Percentiles rank a stretch among this genome's conserved stretches.
phyloP scores from a whole-genome alignment of 2,329 filamentous ascomycete genomes.

The Corynespora cassiicola region DNA sequence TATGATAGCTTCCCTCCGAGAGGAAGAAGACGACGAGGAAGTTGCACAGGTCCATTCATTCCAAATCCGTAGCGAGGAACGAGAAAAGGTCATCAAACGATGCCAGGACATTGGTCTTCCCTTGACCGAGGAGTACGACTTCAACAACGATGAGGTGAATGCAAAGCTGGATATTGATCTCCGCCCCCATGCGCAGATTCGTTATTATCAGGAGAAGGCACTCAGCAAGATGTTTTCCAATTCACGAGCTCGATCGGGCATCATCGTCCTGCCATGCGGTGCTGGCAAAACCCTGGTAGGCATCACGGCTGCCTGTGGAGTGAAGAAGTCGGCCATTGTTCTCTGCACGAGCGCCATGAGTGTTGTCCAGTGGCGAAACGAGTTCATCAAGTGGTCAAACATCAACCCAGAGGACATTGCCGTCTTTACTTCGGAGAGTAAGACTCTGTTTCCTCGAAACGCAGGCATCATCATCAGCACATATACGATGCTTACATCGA shows the following conservation, averaged over 20 bases:
- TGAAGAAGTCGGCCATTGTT: slow-evolving; percentile 95
- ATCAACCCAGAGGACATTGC: slow-evolving; percentile 93
- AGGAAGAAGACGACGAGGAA: slow-evolving; percentile 83
- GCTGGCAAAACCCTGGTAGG: slow-evolving; percentile 97
- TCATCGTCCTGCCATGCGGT: slow-evolving; percentile 95
- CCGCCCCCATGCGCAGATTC: slow-evolving; percentile 86
- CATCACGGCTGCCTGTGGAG: slow-evolving; percentile 97
- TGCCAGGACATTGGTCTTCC: slow-evolving; percentile 87
- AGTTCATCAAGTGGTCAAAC: slow-evolving; percentile 99
- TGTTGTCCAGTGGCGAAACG: slow-evolving; percentile 93
- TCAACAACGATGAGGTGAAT: slow-evolving; percentile 87
- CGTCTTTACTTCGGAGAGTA: slow-evolving; percentile 93
- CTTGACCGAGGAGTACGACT: slow-evolving; percentile 96
- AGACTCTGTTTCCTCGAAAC: slow-evolving; percentile 82
- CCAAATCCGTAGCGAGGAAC: slow-evolving; percentile 81
- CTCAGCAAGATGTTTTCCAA: slow-evolving; percentile 99
- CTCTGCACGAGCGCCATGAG: slow-evolving; percentile 98
- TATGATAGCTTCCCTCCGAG: slow-evolving; percentile 70
- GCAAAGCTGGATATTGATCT: slow-evolving; percentile 93
- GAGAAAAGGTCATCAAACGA: slow-evolving; percentile 87
- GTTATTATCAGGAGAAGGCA: slow-evolving; percentile 95
- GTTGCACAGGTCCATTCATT: slow-evolving; percentile 91
- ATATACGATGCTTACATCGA: slow-evolving; percentile 98
- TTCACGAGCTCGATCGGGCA: slow-evolving; percentile 93
- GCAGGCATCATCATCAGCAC: slow-evolving; percentile 97